phyloP scores from a whole-genome alignment of 1,139 yeast genomes.

The Trichomonascaceae sp. region DNA sequence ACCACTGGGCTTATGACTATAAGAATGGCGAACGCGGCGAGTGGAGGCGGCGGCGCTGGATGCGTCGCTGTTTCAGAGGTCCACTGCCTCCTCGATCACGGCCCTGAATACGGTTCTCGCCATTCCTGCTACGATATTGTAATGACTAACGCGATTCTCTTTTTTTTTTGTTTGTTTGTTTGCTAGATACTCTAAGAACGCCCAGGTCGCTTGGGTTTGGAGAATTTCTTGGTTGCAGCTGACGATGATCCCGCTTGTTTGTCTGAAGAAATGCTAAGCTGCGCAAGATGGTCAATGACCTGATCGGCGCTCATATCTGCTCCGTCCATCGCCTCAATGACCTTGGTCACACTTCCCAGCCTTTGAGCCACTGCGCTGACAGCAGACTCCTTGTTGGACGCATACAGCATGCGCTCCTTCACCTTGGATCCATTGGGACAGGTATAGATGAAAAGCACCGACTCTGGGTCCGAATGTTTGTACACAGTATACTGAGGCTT shows the following conservation, averaged over 20 bases:
- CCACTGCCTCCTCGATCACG: slow-evolving; percentile 9
- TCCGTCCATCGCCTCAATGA: slow-evolving; percentile 7
- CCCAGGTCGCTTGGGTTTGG: neutral
- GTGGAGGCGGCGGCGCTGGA: slow-evolving; percentile 30
- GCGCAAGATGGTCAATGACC: no score
- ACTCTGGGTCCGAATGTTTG: slow-evolving; percentile 21
- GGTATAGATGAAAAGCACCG: slow-evolving; percentile 54
- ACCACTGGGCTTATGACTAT: slow-evolving; percentile 36
- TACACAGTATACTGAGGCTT: slow-evolving; percentile 52
- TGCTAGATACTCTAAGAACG: no score
- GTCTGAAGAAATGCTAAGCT: no score
- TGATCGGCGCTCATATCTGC: neutral
- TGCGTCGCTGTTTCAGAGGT: slow-evolving; percentile 19
- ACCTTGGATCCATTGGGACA: slow-evolving; percentile 89
- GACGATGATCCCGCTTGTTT: no score
- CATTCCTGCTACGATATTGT: no score
- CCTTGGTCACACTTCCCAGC: slow-evolving; percentile 12
- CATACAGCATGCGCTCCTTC: slow-evolving; percentile 85
- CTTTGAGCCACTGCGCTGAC: slow-evolving; percentile 32
- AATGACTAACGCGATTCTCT: no score
- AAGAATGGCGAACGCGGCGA: slow-evolving; percentile 24
- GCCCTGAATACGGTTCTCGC: neutral
- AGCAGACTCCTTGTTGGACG: slow-evolving; percentile 65
- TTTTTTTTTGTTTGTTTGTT: no score
- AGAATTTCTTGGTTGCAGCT: neutral